Evolutionary conservation across 164 flowering plant genomes (phyloP).

Genomic region (Echeveria elegans): DNA sequence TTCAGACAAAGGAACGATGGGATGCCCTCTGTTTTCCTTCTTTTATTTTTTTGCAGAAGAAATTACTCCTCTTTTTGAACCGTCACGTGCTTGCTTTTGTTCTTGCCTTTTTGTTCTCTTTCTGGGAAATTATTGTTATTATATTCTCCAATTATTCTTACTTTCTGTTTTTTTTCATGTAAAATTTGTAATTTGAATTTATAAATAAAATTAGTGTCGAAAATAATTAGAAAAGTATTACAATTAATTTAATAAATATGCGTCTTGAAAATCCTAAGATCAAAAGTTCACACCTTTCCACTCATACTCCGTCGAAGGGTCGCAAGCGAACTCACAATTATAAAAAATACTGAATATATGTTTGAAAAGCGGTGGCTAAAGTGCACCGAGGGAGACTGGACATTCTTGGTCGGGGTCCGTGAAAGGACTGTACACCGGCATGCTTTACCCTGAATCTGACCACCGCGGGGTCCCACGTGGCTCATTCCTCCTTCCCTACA

Average conservation of each 20-base stretch:
- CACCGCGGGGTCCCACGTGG: background rate
- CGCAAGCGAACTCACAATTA: too few relatives aligned
- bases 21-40: too few relatives aligned
- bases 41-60: background rate
- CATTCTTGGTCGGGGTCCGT: background rate
- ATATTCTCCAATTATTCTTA: too few relatives aligned
- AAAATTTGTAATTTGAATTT: too few relatives aligned
- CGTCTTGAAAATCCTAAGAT: too few relatives aligned
- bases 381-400: background rate
- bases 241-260: too few relatives aligned
- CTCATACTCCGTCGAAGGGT: too few relatives aligned
- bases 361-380: background rate
- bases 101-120: background rate
- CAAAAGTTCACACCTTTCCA: too few relatives aligned
- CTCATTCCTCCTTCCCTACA: background rate
- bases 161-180: too few relatives aligned
- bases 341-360: too few relatives aligned
- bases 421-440: background rate
- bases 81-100: background rate
- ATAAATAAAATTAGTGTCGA: too few relatives aligned
- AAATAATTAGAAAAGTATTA: background rate
- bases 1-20: too few relatives aligned
- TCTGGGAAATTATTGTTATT: background rate
- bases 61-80: background rate
- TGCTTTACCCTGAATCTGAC: background rate